Base-by-base conservation (phyloP, 371 early-diverging fungal species). In the Amoeboaphelidium occidentale region DNA sequence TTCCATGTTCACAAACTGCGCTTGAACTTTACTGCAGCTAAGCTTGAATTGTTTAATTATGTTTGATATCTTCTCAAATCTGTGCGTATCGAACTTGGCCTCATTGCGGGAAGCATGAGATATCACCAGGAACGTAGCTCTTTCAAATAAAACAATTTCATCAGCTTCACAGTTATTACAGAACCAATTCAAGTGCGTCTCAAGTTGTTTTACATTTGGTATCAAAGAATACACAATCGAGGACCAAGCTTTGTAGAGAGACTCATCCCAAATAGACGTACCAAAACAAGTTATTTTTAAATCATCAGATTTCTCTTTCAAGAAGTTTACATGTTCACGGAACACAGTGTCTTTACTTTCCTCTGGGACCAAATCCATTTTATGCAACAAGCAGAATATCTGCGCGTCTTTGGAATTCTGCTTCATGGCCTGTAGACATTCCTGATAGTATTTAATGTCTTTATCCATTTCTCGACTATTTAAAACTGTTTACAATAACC, bases 251-350 rank as follows among this genome's bases (percentile, higher is more conserved):
- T 78, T 78, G 65, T 87, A 93, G 27, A 93, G 63, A 2, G 90
- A 83, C 58, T 87, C 84, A 59, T 91, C 90, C 91, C 92, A 93
- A 50, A 93, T 93, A 2, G 90, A 87, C 1, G 94, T 91, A 3
- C 69, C 63, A 65, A 81, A 93, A 20, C 77, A 70, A 44, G 69
- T 73, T 14, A 84, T 74, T 21, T 69, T 61, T 26, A 88, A 61
- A 49, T 81, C 74, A 28, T 74, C 66, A 2, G 86, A 81, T 17
- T 82, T 58, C 41, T 68, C 66, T 48, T 67, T 69, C 45, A 92
- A 61, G 54, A 84, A 84, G 4, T 58, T 57, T 6, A 75, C 70
- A 47, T 79, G 66, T 49, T 77, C 76, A 21, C 66, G 60, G 58
- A 79, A 83, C 3, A 81, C n/a, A n/a, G n/a, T n/a, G n/a, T n/a